Evolutionary conservation across 805 yeast genomes (phyloP).

Genomic region (Lipomyces spencermartinsiae): DNA sequence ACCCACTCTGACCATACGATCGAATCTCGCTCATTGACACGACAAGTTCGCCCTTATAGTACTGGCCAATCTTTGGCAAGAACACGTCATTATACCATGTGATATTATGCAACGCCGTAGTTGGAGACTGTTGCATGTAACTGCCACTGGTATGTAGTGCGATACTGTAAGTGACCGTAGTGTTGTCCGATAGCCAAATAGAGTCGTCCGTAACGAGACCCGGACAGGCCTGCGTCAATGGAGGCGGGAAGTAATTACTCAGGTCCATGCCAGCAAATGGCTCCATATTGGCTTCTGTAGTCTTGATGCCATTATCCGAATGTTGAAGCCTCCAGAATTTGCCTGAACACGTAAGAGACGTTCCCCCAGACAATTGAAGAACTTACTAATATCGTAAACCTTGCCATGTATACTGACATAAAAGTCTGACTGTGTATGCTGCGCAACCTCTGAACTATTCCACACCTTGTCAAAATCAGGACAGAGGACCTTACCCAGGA

Average conservation of each 20-base stretch:
- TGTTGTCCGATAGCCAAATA: conserved; percentile 44
- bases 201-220: conserved; percentile 46
- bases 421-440: conserved; percentile 49
- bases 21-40: conserved; percentile 43
- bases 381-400: conserved; percentile 50
- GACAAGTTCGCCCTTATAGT: conserved; percentile 49
- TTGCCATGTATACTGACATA: conserved; percentile 50
- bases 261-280: conserved; percentile 50
- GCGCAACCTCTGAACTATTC: conserved; percentile 47
- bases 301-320: conserved; percentile 48
- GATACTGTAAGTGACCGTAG: conserved; percentile 42
- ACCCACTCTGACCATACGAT: conserved; percentile 40
- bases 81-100: conserved; percentile 49
- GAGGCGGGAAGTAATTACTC: conserved; percentile 51
- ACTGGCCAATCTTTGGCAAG: conserved; percentile 46
- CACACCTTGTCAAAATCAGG: conserved; percentile 52
- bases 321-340: conserved; percentile 50
- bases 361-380: neutral
- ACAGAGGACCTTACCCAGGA: conserved; percentile 49
- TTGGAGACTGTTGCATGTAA: conserved; percentile 40
- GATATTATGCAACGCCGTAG: conserved; percentile 46
- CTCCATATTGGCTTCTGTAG: conserved; percentile 47
- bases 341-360: conserved; percentile 1
- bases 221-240: conserved; percentile 50
- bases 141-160: conserved; percentile 48